Percentiles rank a stretch among this genome's conserved stretches.
Conservation (phyloP, 192 early-diverging fungal genomes). For the Phlyctochytrium arcticum region DNA sequence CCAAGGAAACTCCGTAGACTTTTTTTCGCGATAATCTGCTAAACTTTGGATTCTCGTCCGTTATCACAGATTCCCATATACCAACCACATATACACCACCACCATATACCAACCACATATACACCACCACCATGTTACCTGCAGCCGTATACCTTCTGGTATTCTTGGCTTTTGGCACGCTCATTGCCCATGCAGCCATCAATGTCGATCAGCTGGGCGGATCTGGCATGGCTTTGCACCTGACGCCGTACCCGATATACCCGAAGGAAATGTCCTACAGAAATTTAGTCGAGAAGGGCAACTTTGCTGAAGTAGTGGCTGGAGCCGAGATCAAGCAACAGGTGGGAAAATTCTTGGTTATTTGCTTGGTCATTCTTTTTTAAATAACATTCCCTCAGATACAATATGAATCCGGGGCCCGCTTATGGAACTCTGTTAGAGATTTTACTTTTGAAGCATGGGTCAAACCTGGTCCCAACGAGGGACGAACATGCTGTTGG, state of each 20-base stretch:
- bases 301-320: not conserved
- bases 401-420: not conserved
- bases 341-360: not conserved
- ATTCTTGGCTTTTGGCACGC: no score
- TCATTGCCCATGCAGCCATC: not conserved
- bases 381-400: not conserved
- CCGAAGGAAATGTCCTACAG: conserved; percentile 1
- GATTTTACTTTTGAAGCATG: conserved; percentile 10
- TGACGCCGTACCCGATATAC: not conserved
- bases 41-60: no score
- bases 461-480: conserved; percentile 5
- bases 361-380: not conserved
- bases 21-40: no score
- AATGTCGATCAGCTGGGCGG: not conserved
- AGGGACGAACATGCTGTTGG: conserved; percentile 8
- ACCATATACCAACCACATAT: no score
- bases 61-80: no score
- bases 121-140: no score
- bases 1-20: no score
- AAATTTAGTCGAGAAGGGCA: not conserved
- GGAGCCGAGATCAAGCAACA: not conserved
- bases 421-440: not conserved
- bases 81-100: no score
- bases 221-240: not conserved
- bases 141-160: no score